Percentiles rank a stretch among this genome's conserved stretches.
Conservation (phyloP, 768 basidiomycete species). For the Podaxis sp. region DNA sequence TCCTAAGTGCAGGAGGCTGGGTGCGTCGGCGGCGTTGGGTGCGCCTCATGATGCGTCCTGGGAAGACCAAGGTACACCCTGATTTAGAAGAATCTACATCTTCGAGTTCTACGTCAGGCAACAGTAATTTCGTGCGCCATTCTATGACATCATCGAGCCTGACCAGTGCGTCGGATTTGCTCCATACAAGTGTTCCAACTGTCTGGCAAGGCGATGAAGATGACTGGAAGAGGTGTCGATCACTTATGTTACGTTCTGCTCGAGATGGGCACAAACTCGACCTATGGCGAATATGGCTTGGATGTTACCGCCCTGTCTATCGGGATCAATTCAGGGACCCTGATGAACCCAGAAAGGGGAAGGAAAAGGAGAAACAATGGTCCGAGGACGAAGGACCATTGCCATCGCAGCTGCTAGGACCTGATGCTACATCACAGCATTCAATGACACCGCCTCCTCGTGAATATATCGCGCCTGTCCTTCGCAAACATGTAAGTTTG, state of each 20-base stretch:
- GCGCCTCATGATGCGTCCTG: constrained; percentile 76
- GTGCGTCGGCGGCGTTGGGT: constrained; percentile 82
- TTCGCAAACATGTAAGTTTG: constrained; percentile 54
- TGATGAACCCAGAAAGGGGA: constrained; percentile 23
- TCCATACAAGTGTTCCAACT: constrained; percentile 13
- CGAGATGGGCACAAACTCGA: constrained; percentile 75
- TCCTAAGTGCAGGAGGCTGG: constrained; percentile 61
- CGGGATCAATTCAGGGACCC: constrained; percentile 16
- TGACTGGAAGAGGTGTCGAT: constrained; percentile 59
- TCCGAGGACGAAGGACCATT: constrained; percentile 37
- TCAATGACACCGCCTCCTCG: constrained; percentile 25
- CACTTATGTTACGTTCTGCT: constrained; percentile 46
- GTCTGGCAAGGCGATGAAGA: constrained; percentile 26
- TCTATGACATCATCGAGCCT: constrained; percentile 28
- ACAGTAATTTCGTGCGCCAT: constrained; percentile 14
- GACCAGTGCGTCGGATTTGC: constrained; percentile 17
- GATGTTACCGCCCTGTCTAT: constrained; percentile 27
- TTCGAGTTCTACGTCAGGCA: constrained; percentile 1
- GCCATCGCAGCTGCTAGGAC: constrained; percentile 22
- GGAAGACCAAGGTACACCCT: constrained; percentile 16
- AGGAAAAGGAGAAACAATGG: constrained; percentile 38
- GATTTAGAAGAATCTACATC: constrained; percentile 13
- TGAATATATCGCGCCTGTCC: constrained; percentile 44
- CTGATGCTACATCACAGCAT: constrained; percentile 19
- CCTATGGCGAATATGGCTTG: constrained; percentile 71